Conservation (phyloP, 2,329 filamentous ascomycete species). For the Gaeumannomyces sp. region DNA sequence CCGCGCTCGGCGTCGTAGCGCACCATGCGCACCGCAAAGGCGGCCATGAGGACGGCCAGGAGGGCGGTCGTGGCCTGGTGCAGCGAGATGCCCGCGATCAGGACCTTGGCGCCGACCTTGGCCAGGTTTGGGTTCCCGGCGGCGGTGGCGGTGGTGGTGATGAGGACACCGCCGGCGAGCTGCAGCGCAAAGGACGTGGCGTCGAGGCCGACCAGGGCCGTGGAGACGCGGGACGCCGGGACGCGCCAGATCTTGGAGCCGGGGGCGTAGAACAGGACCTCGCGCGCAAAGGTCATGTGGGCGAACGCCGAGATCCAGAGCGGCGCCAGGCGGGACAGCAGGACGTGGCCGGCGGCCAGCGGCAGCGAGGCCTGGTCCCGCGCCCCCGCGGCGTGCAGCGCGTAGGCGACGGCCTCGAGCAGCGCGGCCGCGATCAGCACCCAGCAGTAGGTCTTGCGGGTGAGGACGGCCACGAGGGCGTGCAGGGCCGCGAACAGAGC, state of each 20-base stretch:
- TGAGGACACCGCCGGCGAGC: conserved; percentile 28
- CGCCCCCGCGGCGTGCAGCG: conserved; percentile 28
- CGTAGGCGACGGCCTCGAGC: conserved; percentile 33
- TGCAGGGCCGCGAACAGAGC: conserved; percentile 19
- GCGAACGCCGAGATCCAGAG: conserved; percentile 39
- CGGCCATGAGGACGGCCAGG: conserved; percentile 29
- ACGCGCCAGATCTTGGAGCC: conserved; percentile 24
- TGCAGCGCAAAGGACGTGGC: conserved; percentile 42
- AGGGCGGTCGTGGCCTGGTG: conserved; percentile 32
- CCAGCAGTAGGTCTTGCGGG: conserved; percentile 22
- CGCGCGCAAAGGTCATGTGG: conserved; percentile 37
- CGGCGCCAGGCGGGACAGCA: conserved; percentile 36
- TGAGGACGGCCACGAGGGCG: conserved; percentile 18
- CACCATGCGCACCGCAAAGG: conserved; percentile 27
- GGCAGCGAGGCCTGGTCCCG: conserved; percentile 30
- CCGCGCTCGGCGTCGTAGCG: conserved; percentile 12
- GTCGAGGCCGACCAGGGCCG: conserved; percentile 41
- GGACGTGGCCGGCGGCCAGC: conserved; percentile 24
- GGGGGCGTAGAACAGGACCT: conserved; percentile 32
- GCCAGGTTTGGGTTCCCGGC: conserved; percentile 16
- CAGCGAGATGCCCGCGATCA: conserved; percentile 31
- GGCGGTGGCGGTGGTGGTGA: conserved; percentile 16
- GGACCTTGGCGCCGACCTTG: conserved; percentile 30
- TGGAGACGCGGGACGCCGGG: conserved; percentile 31
- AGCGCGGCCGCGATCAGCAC: conserved; percentile 34